Percentiles rank a stretch among this genome's conserved stretches.
phyloP scores from a whole-genome alignment of 2,329 filamentous ascomycete genomes.

The Fusarium pseudonygamai region DNA sequence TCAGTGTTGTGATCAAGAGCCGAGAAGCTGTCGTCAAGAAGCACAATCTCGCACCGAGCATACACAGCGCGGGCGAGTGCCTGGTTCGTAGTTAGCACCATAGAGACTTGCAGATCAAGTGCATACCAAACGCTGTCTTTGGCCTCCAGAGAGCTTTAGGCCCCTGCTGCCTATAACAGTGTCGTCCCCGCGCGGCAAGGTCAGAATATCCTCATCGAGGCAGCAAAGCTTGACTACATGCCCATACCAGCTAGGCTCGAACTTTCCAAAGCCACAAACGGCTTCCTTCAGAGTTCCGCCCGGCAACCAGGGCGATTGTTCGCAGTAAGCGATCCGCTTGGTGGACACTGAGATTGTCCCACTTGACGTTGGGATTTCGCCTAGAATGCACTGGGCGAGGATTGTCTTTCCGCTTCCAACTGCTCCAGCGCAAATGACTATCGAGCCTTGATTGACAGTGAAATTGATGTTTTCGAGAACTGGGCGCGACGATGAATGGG shows the following conservation, averaged over 20 bases:
- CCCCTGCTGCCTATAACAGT: neutral
- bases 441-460: neutral
- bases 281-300: neutral
- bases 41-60: neutral
- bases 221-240: neutral
- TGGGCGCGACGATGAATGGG: fast-evolving
- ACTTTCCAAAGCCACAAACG: neutral
- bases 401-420: neutral
- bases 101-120: too few relatives aligned
- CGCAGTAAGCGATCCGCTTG: neutral
- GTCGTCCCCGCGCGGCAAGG: neutral
- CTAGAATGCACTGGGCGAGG: neutral
- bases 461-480: neutral
- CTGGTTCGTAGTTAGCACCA: neutral
- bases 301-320: neutral
- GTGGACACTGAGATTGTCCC: neutral
- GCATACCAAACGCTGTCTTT: neutral
- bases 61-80: neutral
- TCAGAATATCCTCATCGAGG: neutral
- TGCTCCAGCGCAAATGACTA: neutral
- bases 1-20: neutral
- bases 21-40: neutral
- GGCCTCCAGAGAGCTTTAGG: neutral
- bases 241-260: neutral
- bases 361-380: neutral